Base-by-base conservation (phyloP, 148 eudicot genomes). In the Spergularia bocconei region DNA sequence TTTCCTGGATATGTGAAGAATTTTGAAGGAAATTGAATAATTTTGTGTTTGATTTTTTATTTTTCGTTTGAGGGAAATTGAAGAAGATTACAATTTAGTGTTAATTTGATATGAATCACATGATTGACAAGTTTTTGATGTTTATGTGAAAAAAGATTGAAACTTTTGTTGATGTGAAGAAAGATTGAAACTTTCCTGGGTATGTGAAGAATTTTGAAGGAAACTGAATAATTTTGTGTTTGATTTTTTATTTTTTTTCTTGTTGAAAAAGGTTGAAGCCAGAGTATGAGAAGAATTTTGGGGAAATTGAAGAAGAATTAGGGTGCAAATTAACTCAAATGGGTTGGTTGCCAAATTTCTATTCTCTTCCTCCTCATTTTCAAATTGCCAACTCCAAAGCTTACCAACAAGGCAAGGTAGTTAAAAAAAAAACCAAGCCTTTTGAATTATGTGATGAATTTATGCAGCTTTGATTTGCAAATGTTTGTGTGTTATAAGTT, bases 381-480 rank as follows among this genome's bases (percentile, higher is more conserved):
- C 97, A 88, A 67, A 93, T 93, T 82, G 97, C 97, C 16, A 85
- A 73, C 73, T 79, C 91, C 16, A 87, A 85, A 80, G 90, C 91
- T 41, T 94, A 94, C 73, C 91, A 74, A 74, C 82, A 90, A 73
- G 98, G 96, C 70, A 91, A 87, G 98, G 98, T 93, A 65, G 10
- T 44, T 44, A 44, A 44, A 6, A 29, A 29, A 29, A 29, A 0
- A 29, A 29, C 36, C 36, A 29, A 29, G 3, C 36, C 2, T 29
- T 29, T 29, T 44, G 7, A 9, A 0, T 44, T 44, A 44, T 44
- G 10, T 44, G 10, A 44, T 44, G 48, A 44, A 4, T 9, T 44
- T 44, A 44, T 5, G 48, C 48, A 44, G 48, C 48, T 44, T 44
- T 44, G 48, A 44, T 44, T 6, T 29, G 36, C 36, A 29, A 6